Base-by-base conservation (phyloP, 768 basidiomycete species). In the Grammothele lineata region DNA sequence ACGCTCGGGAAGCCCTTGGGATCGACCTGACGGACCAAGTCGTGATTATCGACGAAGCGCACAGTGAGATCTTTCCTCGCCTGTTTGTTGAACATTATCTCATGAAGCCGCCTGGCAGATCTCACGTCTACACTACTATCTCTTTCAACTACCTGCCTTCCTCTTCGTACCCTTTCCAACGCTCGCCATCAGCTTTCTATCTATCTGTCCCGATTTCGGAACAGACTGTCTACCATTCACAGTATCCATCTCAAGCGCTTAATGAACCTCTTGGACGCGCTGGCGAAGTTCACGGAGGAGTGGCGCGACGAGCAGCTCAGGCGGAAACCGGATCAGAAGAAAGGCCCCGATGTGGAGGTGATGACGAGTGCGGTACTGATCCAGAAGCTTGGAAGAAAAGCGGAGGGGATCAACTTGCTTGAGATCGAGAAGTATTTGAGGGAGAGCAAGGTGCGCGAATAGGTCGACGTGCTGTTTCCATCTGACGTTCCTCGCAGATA, bases 21-120 rank as follows among this genome's bases (percentile, higher is more conserved):
- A 93, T 99, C 48, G 79, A 90, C 59, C 69, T 96, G 37, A 85
- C 76, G 10, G 78, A 84, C 57, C 92, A 96, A 57, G 73, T 97
- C 15, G 79, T 99, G 24, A 75, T 98, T 19, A 81, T 99, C 44
- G 95, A 99, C 59, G 95, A 99, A 70, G 95, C 95, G 0, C 95
- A 99, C 65, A 97, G 92, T 93, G 57, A 47, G 89, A n/a, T 70
- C 3, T 30, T 7, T 18, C 19, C 33, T 21, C 14, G 9, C 4
- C n/a, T 10, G 14, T 23, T 2, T 36, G 3, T 15, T 17, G 17
- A 3, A 2, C 10, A 10, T 17, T 3, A 11, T 37, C 45, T 37
- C 34, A 38, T 32, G 8, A 9, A 9, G 30, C n/a, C 43, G 26
- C 19, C 23, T 15, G 0, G 17, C 48, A 94, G 92, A 96, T 64